Evolutionary conservation across 164 flowering plant species (phyloP), one percentile per base, ranked within the genome.

Genomic region (Echeveria elegans): DNA sequence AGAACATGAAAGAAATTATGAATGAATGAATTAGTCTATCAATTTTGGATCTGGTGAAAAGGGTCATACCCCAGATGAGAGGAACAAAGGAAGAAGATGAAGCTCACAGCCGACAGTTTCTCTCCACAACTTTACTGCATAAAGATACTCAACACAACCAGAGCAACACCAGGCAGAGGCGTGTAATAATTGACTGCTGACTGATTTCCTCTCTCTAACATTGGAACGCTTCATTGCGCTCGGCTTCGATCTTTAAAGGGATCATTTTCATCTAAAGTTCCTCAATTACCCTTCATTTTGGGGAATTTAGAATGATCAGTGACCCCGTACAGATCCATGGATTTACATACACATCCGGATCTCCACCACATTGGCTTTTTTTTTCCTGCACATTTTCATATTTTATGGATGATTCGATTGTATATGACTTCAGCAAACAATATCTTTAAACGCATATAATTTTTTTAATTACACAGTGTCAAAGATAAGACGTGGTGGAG

Each of bases 41-140:
- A 56, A 56, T 2, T 23, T 28, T 2, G 30, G 19, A 56, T 53
- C 7, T 2, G 31, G 30, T 26, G 61, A 56, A 5, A 11, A 56
- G 28, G 31, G 19, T 12, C 61, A 56, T 56, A 56, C 61, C 61
- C 61, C 32, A 56, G 16, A 56, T 43, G 47, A 43, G 47, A n/a
- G n/a, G n/a, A n/a, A n/a, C n/a, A n/a, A n/a, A n/a, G n/a, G 41
- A 38, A 53, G 29, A 11, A 53, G 28, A 47, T 0, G 18, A 53
- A 53, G 4, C 59, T 53, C 29, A 14, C 14, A 53, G 59, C 59
- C 61, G 32, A 56, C 32, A 56, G 16, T 29, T 56, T 26, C 19
- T 50, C 9, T 43, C 48, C 48, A 10, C 48, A 43, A 14, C 14
- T 10, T 43, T 43, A 10, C 2, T 43, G 48, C 48, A 1, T 10